phyloP scores from a whole-genome alignment of 1,284 basidiomycete species.

The Tausonia pullulans region DNA sequence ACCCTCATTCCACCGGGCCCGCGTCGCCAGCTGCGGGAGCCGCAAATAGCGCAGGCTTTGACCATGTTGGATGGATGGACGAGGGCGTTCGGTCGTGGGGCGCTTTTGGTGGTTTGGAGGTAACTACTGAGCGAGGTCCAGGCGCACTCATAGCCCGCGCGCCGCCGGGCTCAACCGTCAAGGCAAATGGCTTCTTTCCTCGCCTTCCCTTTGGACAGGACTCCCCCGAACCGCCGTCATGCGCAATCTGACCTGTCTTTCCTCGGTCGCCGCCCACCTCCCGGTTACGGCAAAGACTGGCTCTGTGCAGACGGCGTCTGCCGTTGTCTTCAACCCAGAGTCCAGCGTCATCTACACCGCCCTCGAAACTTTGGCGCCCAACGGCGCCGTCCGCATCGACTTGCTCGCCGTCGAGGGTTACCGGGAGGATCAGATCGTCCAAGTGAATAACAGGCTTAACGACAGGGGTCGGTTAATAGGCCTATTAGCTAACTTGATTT shows the following conservation, averaged over 20 bases:
- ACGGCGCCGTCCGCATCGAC: slow-evolving; percentile 48
- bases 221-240: background rate
- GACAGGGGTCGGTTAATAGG: slow-evolving; percentile 14
- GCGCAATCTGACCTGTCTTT: slow-evolving; percentile 12
- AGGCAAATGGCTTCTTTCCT: too few species aligned
- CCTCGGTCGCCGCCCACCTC: slow-evolving; percentile 3
- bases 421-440: slow-evolving; percentile 18
- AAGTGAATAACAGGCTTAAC: slow-evolving; percentile 17
- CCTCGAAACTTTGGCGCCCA: slow-evolving; percentile 43
- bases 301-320: slow-evolving; percentile 11
- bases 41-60: slow-evolving; percentile 6
- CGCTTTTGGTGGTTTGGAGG: too few species aligned
- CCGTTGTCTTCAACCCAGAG: slow-evolving; percentile 56
- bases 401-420: slow-evolving; percentile 43
- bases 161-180: too few species aligned
- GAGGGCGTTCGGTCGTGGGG: too few species aligned
- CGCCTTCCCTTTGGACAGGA: too few species aligned
- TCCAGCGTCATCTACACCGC: slow-evolving; percentile 47
- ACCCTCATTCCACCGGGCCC: slow-evolving; percentile 8
- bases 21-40: slow-evolving; percentile 1
- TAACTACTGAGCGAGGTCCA: too few species aligned
- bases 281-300: background rate
- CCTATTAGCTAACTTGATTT: slow-evolving; percentile 25
- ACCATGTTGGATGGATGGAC: background rate
- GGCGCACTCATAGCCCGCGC: too few species aligned